Conservation (phyloP, 768 basidiomycete genomes). For the Leccinum olivaceopallidum region DNA sequence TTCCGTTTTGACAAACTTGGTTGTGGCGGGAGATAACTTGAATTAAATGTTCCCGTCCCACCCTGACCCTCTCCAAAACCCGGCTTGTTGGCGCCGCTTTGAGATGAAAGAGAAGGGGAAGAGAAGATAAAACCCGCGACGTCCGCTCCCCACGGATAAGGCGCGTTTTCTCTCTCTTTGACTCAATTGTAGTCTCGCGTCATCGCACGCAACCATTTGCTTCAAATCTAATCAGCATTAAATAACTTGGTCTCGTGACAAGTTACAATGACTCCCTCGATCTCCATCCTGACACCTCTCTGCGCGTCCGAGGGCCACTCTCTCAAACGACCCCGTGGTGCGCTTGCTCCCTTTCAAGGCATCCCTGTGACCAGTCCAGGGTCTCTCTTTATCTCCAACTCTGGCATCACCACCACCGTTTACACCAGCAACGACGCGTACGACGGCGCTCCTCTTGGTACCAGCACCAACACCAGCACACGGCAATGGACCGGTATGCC, state of each 20-base stretch:
- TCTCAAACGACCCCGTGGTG: conserved; percentile 2
- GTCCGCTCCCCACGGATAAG: conserved; percentile 2
- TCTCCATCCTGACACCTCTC: conserved; percentile 6
- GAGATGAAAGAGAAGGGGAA: conserved; percentile 8
- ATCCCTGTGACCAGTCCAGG: neutral
- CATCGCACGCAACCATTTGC: neutral
- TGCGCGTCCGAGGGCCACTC: neutral
- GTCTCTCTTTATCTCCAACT: neutral
- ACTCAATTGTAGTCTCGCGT: neutral
- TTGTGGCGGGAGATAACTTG: neutral
- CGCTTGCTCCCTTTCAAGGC: neutral
- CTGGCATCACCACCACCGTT: neutral
- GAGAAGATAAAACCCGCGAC: neutral
- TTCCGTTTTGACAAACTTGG: neutral
- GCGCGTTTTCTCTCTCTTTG: neutral
- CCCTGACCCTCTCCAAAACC: neutral
- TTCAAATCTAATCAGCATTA: neutral
- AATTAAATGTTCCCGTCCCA: conserved; percentile 6
- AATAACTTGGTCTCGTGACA: neutral
- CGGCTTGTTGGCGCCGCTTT: neutral
- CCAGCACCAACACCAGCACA: neutral
- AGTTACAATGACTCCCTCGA: conserved; percentile 11
- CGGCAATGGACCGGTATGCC: conserved; percentile 22
- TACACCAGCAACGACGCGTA: neutral
- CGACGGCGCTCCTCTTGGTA: neutral